A percentile compares a stretch with the other conserved stretches of the same genome.
Conservation (phyloP, 352 stramenopile species). For the Phytophthora megakarya region DNA sequence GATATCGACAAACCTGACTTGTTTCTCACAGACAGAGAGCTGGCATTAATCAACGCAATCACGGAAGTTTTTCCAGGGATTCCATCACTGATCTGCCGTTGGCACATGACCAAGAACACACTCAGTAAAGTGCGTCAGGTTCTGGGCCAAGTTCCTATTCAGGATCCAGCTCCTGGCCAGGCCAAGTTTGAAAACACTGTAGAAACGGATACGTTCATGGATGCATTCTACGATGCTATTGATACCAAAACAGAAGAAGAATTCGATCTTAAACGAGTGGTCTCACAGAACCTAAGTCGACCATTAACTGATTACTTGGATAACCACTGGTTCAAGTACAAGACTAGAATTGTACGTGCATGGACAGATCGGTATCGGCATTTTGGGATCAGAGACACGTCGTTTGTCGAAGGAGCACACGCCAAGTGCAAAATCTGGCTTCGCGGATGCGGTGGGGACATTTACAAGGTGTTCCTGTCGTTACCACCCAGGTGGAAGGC, state of each 20-base stretch:
- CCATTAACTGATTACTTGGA: constrained; percentile 4
- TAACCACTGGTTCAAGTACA: constrained; percentile 8
- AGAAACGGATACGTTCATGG: constrained; percentile 1
- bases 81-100: neutral
- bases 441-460: no score
- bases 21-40: constrained; percentile 8
- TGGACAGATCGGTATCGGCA: constrained; percentile 8
- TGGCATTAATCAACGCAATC: constrained; percentile 17
- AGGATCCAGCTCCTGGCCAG: neutral
- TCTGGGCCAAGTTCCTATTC: neutral
- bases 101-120: constrained; percentile 15
- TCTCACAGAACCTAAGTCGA: no score
- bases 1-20: neutral
- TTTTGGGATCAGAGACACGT: constrained; percentile 7
- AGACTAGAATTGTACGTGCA: neutral
- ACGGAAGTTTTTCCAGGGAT: neutral
- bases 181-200: neutral
- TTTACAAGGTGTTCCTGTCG: no score
- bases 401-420: constrained; percentile 3
- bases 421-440: constrained; percentile 7
- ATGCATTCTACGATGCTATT: neutral
- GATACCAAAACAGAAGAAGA: no score
- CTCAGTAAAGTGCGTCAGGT: neutral
- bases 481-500: no score
- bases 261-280: no score